These are phyloP conservation scores for Scheffersomyces lignosus DNA, from an alignment of 805 yeast genomes.

Conservation along the genomic window DNA sequence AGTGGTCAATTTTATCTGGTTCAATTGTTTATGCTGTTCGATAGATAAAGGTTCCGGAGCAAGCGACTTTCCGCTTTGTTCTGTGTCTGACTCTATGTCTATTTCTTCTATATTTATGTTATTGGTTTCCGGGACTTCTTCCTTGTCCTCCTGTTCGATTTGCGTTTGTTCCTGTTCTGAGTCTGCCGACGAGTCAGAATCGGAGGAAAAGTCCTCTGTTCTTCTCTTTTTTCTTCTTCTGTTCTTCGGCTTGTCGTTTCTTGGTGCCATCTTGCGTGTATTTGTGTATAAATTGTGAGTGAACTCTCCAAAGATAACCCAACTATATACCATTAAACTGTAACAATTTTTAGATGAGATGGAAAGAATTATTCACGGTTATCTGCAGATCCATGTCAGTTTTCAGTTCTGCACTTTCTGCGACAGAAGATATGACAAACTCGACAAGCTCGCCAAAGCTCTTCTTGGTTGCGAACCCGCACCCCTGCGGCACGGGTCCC, in stretches of 20 bases:
- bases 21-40: slow-evolving; percentile 18
- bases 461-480: no score
- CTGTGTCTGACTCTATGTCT: slow-evolving; percentile 28
- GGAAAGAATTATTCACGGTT: no score
- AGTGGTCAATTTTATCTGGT: slow-evolving; percentile 25
- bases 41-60: slow-evolving; percentile 19
- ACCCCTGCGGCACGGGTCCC: no score
- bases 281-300: no score
- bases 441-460: no score
- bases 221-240: slow-evolving; percentile 78
- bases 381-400: no score
- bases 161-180: slow-evolving; percentile 14
- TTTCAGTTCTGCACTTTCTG: no score
- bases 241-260: slow-evolving; percentile 37
- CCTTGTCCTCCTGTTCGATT: slow-evolving; percentile 11
- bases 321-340: no score
- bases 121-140: slow-evolving; percentile 13
- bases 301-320: no score
- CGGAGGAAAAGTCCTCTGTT: slow-evolving; percentile 70
- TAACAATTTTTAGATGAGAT: no score
- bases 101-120: slow-evolving; percentile 33
- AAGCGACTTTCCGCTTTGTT: slow-evolving; percentile 8
- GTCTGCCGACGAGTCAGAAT: slow-evolving; percentile 46
- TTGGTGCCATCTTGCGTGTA: no score
- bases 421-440: no score